Percentiles rank a stretch among this genome's conserved stretches.
These are phyloP conservation scores for Pythium chondricola DNA, from an alignment of 352 stramenopile species.

Conservation along the genomic window DNA sequence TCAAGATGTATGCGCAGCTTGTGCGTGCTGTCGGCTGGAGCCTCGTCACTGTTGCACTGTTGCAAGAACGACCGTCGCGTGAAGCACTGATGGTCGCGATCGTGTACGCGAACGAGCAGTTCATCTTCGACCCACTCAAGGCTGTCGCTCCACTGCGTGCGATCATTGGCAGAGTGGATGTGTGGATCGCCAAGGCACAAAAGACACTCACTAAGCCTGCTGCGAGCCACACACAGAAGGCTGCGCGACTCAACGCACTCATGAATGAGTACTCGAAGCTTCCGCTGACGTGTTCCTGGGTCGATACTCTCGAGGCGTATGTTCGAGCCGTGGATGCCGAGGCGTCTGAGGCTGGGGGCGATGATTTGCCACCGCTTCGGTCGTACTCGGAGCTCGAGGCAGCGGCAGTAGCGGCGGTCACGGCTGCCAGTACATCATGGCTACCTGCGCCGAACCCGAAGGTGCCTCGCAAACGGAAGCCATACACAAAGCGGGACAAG, in stretches of 20 bases:
- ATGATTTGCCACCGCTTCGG: conserved; percentile 28
- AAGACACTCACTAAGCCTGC: conserved; percentile 74
- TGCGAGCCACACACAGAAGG: conserved; percentile 46
- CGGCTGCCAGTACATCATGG: conserved; percentile 13
- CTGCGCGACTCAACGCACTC: conserved; percentile 56
- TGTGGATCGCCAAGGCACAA: conserved; percentile 75
- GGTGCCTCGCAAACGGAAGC: conserved; percentile 57
- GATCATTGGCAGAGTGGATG: conserved; percentile 70
- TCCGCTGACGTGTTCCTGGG: conserved; percentile 57
- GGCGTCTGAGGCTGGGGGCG: conserved; percentile 21
- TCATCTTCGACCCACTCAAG: conserved; percentile 59
- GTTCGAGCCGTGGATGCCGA: conserved; percentile 16
- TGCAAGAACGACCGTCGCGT: conserved; percentile 74
- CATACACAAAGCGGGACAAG: conserved; percentile 62
- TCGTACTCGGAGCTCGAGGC: conserved; percentile 22
- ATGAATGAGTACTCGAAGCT: conserved; percentile 89
- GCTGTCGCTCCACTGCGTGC: conserved; percentile 50
- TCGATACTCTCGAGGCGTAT: conserved; percentile 24
- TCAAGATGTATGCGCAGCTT: conserved; percentile 55
- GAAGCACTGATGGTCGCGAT: conserved; percentile 51
- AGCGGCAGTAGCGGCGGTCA: conserved; percentile 21
- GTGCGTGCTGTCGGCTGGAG: conserved; percentile 68
- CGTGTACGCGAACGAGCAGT: conserved; percentile 49
- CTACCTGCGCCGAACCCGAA: conserved; percentile 24
- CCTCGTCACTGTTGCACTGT: conserved; percentile 58